Evolutionary conservation across 805 yeast genomes (phyloP), one percentile per base, ranked within the genome.

Genomic region (Vanderwaltozyma yarrowii): DNA sequence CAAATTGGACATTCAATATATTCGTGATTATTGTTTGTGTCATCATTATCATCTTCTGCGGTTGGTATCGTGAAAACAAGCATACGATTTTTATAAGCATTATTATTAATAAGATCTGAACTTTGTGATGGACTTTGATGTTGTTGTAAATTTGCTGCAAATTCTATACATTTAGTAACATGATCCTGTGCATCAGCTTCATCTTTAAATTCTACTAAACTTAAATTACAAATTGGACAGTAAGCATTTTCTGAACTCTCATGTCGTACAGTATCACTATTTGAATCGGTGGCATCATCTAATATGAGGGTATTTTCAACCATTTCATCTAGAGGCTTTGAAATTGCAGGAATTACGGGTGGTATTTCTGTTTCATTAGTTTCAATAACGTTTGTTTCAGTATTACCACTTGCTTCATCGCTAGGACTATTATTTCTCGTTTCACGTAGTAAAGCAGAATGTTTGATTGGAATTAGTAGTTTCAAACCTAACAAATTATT

Each of bases 1-100:
- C 99, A 92, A 18, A 92, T 89, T 13, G 86, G 89, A 58, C 99
- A 92, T 58, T 92, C 97, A 35, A 75, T 74, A 25, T 69, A 77
- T 14, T 65, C 67, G 20, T 63, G 54, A 13, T 44, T 42, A 16
- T n/a, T n/a, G n/a, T 49, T 57, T 40, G 51, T 56, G 4, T n/a
- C 17, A 34, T 28, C 41, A 31, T 25, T 42, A 35, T 23, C 36
- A 37, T 39, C 45, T 12, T 42, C n/a, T n/a, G n/a, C n/a, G n/a
- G n/a, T 33, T 2, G 66, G 61, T 2, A 69, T 47, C 15, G 50
- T 73, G 56, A 83, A 86, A 1, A 87, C 92, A 35, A 92, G 65
- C 96, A 92, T 88, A 42, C 95, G 70, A 56, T 88, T 88, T 35
- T 37, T 37, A 21, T 26, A 15, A 26, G 39, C 41, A 11, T 23